Percentiles rank a stretch among this genome's conserved stretches.
phyloP scores from a whole-genome alignment of 1,284 basidiomycete species.

The Phaffia rhodozyma region DNA sequence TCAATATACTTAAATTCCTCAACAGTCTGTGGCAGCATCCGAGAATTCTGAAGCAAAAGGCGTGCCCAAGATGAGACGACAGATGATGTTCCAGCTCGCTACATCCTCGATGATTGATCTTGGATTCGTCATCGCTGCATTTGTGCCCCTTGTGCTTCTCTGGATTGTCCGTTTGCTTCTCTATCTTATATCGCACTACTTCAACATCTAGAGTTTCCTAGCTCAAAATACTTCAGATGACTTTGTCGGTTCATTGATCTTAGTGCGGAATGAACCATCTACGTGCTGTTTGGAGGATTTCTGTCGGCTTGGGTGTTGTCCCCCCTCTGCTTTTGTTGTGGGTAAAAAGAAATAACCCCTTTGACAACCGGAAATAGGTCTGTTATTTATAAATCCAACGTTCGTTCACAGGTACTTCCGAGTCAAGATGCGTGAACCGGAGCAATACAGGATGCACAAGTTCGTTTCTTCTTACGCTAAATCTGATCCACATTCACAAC shows the following conservation, averaged over 20 bases:
- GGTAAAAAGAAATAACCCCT: too few relatives aligned
- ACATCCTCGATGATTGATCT: constrained; percentile 75
- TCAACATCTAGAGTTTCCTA: constrained; percentile 35
- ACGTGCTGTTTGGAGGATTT: constrained; percentile 69
- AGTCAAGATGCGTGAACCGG: constrained; percentile 67
- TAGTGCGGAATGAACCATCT: constrained; percentile 69
- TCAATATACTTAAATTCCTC: neutral
- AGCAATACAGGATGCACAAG: constrained; percentile 37
- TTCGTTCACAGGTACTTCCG: constrained; percentile 71
- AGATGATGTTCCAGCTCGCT: constrained; percentile 8
- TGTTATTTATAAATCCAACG: too few relatives aligned
- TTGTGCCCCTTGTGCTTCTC: constrained; percentile 69
- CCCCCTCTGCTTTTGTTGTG: too few relatives aligned
- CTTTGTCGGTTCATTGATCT: neutral
- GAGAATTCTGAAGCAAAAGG: constrained; percentile 16
- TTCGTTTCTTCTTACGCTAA: too few relatives aligned
- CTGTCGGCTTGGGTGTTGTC: neutral
- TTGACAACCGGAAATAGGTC: too few relatives aligned
- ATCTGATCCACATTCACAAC: too few relatives aligned
- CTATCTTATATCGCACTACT: too few relatives aligned
- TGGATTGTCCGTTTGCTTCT: constrained; percentile 45
- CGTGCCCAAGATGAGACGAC: constrained; percentile 5
- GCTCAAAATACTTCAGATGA: neutral
- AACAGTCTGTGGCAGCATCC: neutral
- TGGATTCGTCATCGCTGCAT: constrained; percentile 70